phyloP scores from a whole-genome alignment of 192 early-diverging fungal species.

The Coemansia sp. region DNA sequence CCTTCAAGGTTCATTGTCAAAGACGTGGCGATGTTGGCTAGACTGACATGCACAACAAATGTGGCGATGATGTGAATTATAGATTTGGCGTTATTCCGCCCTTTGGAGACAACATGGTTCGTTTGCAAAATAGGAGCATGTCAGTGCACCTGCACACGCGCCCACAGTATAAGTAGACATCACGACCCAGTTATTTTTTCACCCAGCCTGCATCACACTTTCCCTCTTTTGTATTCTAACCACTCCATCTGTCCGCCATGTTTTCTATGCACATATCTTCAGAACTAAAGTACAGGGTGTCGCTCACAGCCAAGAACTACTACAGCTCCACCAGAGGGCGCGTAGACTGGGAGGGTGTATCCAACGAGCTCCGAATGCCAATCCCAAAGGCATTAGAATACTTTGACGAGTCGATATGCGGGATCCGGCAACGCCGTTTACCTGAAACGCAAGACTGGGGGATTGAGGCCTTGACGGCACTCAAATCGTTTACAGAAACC shows the following conservation, averaged over 20 bases:
- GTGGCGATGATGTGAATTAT: neutral
- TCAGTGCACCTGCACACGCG: neutral
- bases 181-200: neutral
- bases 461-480: constrained; percentile 24
- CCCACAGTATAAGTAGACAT: neutral
- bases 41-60: neutral
- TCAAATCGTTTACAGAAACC: constrained; percentile 34
- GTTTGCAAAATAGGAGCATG: constrained; percentile 3
- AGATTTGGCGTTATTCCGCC: neutral
- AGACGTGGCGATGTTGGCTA: neutral
- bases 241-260: neutral
- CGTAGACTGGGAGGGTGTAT: constrained; percentile 37
- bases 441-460: constrained; percentile 24
- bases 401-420: constrained; percentile 16
- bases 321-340: constrained; percentile 5
- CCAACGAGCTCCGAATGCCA: constrained; percentile 24
- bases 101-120: neutral
- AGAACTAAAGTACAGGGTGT: constrained; percentile 4
- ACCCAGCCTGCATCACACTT: neutral
- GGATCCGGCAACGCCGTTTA: constrained; percentile 11
- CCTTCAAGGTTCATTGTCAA: constrained; percentile 1
- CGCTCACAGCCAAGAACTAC: constrained; percentile 1
- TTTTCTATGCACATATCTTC: neutral
- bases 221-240: neutral
- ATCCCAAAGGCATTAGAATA: constrained; percentile 21